These are phyloP conservation scores for Prunus yedoensis DNA, from an alignment of 331 rosid genomes.

Conservation along the genomic window DNA sequence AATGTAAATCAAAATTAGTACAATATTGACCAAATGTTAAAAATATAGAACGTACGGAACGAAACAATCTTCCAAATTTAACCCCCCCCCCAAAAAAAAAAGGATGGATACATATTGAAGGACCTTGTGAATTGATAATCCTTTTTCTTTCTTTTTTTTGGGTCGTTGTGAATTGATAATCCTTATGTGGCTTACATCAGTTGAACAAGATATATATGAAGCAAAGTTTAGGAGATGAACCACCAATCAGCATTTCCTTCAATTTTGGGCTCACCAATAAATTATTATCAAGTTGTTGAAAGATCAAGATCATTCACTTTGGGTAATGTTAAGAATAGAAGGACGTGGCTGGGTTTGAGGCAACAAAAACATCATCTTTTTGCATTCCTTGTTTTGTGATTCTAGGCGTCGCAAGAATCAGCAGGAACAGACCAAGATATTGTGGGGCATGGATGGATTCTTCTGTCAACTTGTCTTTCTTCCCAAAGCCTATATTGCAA, in stretches of 20 bases:
- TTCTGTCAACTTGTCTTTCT: constrained; percentile 17
- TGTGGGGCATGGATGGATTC: constrained; percentile 16
- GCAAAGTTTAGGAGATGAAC: background rate
- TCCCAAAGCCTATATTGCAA: constrained; percentile 2
- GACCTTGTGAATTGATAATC: constrained; percentile 17
- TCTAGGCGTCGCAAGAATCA: constrained; percentile 5
- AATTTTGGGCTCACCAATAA: constrained; percentile 11
- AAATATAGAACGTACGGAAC: background rate
- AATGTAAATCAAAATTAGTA: too few relatives aligned
- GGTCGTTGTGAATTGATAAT: constrained; percentile 15
- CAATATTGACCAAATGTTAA: background rate
- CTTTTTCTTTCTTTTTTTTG: too few relatives aligned
- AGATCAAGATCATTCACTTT: constrained; percentile 1
- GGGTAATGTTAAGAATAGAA: background rate
- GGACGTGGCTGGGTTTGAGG: constrained; percentile 8
- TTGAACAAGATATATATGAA: constrained; percentile 29
- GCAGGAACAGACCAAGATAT: constrained; percentile 19
- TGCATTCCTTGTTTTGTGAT: constrained; percentile 4
- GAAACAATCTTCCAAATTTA: background rate
- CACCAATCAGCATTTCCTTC: constrained; percentile 10
- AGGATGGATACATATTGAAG: background rate
- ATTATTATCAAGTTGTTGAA: background rate
- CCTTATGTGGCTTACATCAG: constrained; percentile 23
- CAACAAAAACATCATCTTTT: background rate
- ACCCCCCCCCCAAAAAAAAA: background rate